These are phyloP conservation scores for Scutellaria minor DNA, from an alignment of 257 asterid genomes.

Conservation along the genomic window DNA sequence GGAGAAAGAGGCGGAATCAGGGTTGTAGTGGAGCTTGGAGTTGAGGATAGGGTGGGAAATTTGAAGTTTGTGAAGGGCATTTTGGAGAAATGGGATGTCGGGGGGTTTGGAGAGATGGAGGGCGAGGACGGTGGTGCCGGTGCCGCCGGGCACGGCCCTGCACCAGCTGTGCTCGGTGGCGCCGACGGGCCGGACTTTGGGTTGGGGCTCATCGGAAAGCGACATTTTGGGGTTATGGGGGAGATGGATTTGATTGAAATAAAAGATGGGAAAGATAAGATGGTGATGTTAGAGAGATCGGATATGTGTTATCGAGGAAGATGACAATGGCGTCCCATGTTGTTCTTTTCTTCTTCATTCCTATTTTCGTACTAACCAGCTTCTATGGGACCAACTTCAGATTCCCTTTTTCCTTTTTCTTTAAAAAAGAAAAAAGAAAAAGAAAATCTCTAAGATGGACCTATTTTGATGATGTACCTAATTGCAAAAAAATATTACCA, in stretches of 20 bases:
- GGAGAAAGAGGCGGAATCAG: conserved; percentile 53
- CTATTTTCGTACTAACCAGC: too few species aligned
- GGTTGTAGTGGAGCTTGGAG: conserved; percentile 61
- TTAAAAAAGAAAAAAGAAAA: too few species aligned
- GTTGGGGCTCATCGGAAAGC: conserved; percentile 28
- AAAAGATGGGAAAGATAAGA: background rate
- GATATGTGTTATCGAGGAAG: background rate
- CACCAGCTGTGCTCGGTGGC: conserved; percentile 94
- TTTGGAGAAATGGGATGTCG: conserved; percentile 50
- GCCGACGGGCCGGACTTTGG: conserved; percentile 59
- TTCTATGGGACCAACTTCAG: background rate
- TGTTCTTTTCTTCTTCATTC: too few species aligned
- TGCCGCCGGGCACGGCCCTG: conserved; percentile 89
- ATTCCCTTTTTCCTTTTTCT: too few species aligned
- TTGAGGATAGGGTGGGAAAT: conserved; percentile 77
- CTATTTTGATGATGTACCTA: too few species aligned
- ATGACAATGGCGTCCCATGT: background rate
- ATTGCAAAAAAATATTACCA: too few species aligned
- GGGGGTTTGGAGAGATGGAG: conserved; percentile 65
- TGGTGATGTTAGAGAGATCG: background rate
- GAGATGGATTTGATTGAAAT: background rate
- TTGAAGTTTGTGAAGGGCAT: conserved; percentile 67
- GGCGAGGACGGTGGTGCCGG: conserved; percentile 78
- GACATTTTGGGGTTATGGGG: conserved; percentile 35
- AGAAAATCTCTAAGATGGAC: too few species aligned